These are phyloP conservation scores for Lepiota brunneoincarnata DNA, from an alignment of 768 basidiomycete genomes.

Conservation along the genomic window DNA sequence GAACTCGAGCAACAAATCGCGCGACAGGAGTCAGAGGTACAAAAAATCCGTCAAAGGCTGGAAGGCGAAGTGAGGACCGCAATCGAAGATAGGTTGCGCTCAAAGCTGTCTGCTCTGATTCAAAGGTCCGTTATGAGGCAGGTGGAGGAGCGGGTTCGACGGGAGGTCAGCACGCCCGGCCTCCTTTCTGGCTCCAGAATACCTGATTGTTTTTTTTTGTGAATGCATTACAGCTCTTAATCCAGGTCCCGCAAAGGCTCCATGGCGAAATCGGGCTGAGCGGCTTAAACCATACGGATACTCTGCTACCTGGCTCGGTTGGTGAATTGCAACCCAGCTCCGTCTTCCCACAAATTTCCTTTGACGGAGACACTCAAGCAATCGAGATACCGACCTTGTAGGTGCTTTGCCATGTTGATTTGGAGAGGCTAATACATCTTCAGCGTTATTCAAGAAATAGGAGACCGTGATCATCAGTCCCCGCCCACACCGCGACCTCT, in stretches of 20 bases:
- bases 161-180: conserved; percentile 31
- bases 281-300: conserved; percentile 39
- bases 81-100: conserved; percentile 37
- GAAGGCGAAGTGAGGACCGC: conserved; percentile 38
- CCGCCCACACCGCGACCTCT: conserved; percentile 37
- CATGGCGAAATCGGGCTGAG: conserved; percentile 37
- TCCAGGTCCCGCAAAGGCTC: conserved; percentile 41
- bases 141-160: conserved; percentile 39
- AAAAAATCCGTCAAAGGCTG: conserved; percentile 30
- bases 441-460: conserved; percentile 46
- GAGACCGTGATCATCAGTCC: conserved; percentile 28
- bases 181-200: not conserved
- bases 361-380: not conserved
- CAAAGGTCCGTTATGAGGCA: conserved; percentile 30
- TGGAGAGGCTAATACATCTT: conserved; percentile 19
- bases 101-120: conserved; percentile 32
- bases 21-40: conserved; percentile 36
- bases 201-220: not conserved
- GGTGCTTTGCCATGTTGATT: not conserved
- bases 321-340: not conserved
- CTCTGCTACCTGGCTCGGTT: conserved; percentile 50
- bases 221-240: conserved; percentile 30
- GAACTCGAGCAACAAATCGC: conserved; percentile 37
- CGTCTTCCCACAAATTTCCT: conserved; percentile 5
- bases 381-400: conserved; percentile 5